Conservation (phyloP, 2,329 filamentous ascomycete genomes). For the Ophiostoma piceae region DNA sequence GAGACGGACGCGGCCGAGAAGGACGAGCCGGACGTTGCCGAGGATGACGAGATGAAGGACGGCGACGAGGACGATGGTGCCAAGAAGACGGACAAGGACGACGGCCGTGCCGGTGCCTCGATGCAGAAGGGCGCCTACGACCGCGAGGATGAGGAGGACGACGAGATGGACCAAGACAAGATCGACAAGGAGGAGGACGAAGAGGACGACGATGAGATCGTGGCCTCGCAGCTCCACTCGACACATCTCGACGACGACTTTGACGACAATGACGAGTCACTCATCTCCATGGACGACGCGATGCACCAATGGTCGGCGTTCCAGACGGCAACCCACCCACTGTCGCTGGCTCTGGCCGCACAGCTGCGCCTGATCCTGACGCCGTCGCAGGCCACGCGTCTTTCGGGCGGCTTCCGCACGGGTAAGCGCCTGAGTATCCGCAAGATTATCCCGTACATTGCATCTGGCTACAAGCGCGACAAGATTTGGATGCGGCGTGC, state of each 20-base stretch:
- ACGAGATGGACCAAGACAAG: slow-evolving; percentile 32
- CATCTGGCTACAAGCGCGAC: slow-evolving; percentile 95
- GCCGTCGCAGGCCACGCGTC: slow-evolving; percentile 90
- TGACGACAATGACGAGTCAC: slow-evolving; percentile 36
- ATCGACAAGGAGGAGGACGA: slow-evolving; percentile 46
- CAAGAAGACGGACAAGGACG: slow-evolving; percentile 42
- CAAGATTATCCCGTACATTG: slow-evolving; percentile 98
- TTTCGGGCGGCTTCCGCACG: slow-evolving; percentile 93
- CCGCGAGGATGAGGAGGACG: slow-evolving; percentile 26
- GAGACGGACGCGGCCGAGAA: slow-evolving; percentile 34
- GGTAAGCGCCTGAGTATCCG: slow-evolving; percentile 99
- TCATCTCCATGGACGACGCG: slow-evolving; percentile 51
- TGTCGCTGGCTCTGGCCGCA: slow-evolving; percentile 85
- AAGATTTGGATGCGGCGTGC: slow-evolving; percentile 99
- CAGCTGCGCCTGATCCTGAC: slow-evolving; percentile 93
- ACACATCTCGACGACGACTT: slow-evolving; percentile 56
- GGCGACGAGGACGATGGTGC: slow-evolving; percentile 37
- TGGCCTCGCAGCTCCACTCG: slow-evolving; percentile 57
- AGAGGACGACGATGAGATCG: slow-evolving; percentile 46
- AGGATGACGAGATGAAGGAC: slow-evolving; percentile 37
- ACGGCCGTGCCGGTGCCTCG: slow-evolving; percentile 55
- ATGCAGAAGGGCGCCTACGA: slow-evolving; percentile 56
- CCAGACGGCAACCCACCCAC: slow-evolving; percentile 74
- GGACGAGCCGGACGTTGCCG: slow-evolving; percentile 40
- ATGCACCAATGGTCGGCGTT: slow-evolving; percentile 78